These are phyloP conservation scores for Xylaria sp. DNA, from an alignment of 2,329 filamentous ascomycete species.

Conservation along the genomic window DNA sequence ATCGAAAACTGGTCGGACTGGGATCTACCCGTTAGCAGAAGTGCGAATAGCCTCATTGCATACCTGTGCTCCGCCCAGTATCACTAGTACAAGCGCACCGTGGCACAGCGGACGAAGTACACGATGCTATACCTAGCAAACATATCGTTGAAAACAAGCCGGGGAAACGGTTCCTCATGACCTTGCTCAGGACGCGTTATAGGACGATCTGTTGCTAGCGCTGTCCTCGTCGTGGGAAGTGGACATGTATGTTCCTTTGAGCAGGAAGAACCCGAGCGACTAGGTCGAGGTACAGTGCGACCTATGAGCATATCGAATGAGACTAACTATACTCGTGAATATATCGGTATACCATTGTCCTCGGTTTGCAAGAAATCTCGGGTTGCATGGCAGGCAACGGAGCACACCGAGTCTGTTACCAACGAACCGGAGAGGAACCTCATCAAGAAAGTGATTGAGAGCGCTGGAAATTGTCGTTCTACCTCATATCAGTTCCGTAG, in stretches of 20 bases:
- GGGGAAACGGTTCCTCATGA: background rate
- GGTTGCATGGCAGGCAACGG: background rate
- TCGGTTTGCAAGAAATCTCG: background rate
- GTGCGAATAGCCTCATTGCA: constrained; percentile 19
- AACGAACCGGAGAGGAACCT: constrained; percentile 2
- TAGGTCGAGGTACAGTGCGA: constrained; percentile 5
- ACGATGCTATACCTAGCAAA: background rate
- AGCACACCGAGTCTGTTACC: background rate
- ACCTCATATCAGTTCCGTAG: background rate
- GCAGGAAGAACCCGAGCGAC: background rate
- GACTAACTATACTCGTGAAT: background rate
- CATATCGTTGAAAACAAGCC: background rate
- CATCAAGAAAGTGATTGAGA: constrained; percentile 3
- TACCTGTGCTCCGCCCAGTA: constrained; percentile 2
- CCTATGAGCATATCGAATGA: background rate
- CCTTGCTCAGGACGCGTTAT: background rate
- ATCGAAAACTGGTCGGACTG: background rate
- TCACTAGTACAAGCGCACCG: background rate
- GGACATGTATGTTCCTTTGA: background rate
- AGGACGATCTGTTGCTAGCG: constrained; percentile 3
- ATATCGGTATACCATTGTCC: background rate
- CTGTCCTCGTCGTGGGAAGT: background rate
- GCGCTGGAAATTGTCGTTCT: background rate
- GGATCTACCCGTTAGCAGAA: background rate
- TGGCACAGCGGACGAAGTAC: constrained; percentile 11